Base-by-base conservation (phyloP, 2,329 filamentous ascomycete genomes). In the Onygenales sp. region DNA sequence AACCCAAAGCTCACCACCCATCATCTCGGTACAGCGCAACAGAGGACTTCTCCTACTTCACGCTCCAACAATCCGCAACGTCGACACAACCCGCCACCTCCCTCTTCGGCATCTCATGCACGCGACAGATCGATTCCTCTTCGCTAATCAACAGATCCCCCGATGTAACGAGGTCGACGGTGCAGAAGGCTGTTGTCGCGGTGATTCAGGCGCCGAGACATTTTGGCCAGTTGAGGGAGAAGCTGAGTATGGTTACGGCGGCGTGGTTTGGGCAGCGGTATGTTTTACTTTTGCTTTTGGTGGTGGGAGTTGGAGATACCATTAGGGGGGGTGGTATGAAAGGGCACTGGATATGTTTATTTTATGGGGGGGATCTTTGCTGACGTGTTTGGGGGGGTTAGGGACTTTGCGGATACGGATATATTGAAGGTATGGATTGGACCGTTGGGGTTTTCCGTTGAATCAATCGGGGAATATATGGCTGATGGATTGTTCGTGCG, bases 31-130 rank as follows among this genome's bases (percentile, higher is more conserved):
- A 36, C 63, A 93, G 88, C 53, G 85, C 88, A 21, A 86, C 86
- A 54, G 93, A 98, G 73, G 93, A 97, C 73, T 98, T 97, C 75
- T 96, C 91, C 50, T 98, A 98, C 74, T 98, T 98, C 69, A 97
- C 92, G 7, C 83, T 98, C 50, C 79, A 89, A 54, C 82, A 83
- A 52, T 72, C 73, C 56, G 67, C 67, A 46, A 73, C 72, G 8
- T 51, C 66, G 1, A 63, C 62, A 2, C 54, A 58, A 34, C 81
- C 85, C 6, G 82, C 83, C 33, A 90, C 88, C 2, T 95, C 89
- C 27, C 82, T 98, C 21, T 98, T 98, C 67, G 93, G 93, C 57
- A 96, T 98, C 65, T 87, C 90, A 14, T 98, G 93, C 70, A 95
- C 92, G 13, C 82, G 92, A 55, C 93, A 97, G 73, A 80, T 98